These are phyloP conservation scores for Euphrasia arctica DNA, from an alignment of 305 asterid genomes.

Conservation along the genomic window DNA sequence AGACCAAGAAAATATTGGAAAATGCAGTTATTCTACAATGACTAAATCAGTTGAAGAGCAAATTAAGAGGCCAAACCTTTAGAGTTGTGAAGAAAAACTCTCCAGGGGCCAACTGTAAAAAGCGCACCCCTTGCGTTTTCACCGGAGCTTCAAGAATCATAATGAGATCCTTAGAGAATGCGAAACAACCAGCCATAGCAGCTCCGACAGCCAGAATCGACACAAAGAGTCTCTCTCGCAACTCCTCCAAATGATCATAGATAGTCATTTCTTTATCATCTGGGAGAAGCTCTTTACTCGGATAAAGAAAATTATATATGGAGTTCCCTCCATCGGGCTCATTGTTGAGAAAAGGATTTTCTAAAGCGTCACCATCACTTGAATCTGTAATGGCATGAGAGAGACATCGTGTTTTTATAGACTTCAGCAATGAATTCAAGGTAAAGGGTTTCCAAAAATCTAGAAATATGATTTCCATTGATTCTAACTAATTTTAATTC, in stretches of 20 bases:
- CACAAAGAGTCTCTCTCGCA: conserved; percentile 69
- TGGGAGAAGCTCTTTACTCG: conserved; percentile 89
- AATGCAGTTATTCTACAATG: background rate
- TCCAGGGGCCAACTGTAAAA: conserved; percentile 94
- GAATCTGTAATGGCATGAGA: conserved; percentile 41
- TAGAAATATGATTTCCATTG: background rate
- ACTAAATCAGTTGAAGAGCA: background rate
- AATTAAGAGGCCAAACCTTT: conserved; percentile 45
- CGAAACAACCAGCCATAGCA: conserved; percentile 81
- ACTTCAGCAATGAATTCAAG: background rate
- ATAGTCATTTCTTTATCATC: conserved; percentile 94
- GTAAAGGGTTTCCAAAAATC: background rate
- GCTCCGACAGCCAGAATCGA: conserved; percentile 94
- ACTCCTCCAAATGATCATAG: conserved; percentile 90
- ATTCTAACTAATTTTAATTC: background rate
- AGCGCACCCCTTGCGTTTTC: conserved; percentile 79
- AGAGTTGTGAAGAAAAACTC: conserved; percentile 94
- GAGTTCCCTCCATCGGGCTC: conserved; percentile 51
- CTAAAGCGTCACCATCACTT: conserved; percentile 39
- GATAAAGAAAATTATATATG: conserved; percentile 76
- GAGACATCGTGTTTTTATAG: background rate
- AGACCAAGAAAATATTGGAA: background rate
- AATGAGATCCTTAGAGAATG: conserved; percentile 83
- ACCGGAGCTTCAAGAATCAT: conserved; percentile 94
- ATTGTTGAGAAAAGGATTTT: conserved; percentile 48